Base-by-base conservation (phyloP, 805 yeast genomes). In the Tetrapisispora fleetii region DNA sequence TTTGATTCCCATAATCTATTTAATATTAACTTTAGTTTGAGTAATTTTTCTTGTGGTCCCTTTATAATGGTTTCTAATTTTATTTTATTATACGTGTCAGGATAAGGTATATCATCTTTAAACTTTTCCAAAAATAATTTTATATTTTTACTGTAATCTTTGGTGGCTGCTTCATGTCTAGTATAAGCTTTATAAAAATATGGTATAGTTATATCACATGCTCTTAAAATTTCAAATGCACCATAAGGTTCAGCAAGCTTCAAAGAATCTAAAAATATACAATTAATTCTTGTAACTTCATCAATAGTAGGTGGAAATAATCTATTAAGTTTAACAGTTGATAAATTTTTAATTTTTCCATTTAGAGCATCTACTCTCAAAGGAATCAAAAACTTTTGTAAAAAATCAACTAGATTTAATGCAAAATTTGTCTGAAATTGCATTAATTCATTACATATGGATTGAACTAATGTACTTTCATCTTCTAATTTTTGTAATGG, bases 231-330 rank as follows among this genome's bases (percentile, higher is more conserved):
- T 64, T 91, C 97, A 46, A 76, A 74, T 45, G 83, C 77, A 2
- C 96, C 96, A 59, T 65, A 78, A 0, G 81, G 78, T 2, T 70
- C 58, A 0, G 97, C 91, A 16, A 75, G 65, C 50, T 78, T 77
- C 48, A 91, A 67, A 21, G 93, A 79, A 55, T 85, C 95, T 52
- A 85, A 76, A 50, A 87, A 79, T 4, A 91, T 80, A 60, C 95
- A 86, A 60, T 90, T 90, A 37, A 91, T 82, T 58, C 97, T 74
- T 11, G 95, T 85, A 17, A 91, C 81, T 67, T 91, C 98, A 65
- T 91, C 97, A 18, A 91, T 84, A 0, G 98, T 91, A 0, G 97
- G 97, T 2, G 98, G 97, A 59, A 91, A 89, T 0, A 88, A 74
- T 44, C 80, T 73, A 63, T 91, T 90, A 33, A 90, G 72, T 54